phyloP scores from a whole-genome alignment of 31 red algal genomes.

The Odonthalia washingtoniensis region DNA sequence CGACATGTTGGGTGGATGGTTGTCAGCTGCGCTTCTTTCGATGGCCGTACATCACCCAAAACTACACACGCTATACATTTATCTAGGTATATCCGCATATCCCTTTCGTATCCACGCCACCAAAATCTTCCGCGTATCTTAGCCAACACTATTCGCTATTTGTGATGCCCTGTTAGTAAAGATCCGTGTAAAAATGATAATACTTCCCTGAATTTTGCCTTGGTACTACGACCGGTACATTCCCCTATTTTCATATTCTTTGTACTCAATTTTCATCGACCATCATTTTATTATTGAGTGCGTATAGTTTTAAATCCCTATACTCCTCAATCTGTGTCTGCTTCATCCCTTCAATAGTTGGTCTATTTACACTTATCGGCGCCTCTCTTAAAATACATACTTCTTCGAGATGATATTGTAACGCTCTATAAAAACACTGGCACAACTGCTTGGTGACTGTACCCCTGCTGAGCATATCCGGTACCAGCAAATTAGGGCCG shows the following conservation, averaged over 20 bases:
- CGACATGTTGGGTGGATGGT: neutral
- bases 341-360: neutral
- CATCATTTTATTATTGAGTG: neutral
- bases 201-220: neutral
- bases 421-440: neutral
- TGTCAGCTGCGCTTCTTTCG: neutral
- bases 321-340: neutral
- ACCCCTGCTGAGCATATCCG: conserved; percentile 27
- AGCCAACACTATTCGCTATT: neutral
- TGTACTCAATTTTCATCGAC: neutral
- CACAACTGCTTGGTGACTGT: conserved; percentile 8
- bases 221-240: neutral
- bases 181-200: neutral
- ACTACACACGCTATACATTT: neutral
- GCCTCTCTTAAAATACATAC: neutral
- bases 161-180: neutral
- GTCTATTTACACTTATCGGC: neutral
- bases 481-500: conserved; percentile 16
- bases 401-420: neutral
- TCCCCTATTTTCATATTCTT: neutral
- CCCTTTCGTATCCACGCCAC: neutral
- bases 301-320: neutral
- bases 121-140: neutral
- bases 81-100: neutral
- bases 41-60: neutral